Conservation (phyloP, 345 rosid genomes). For the Microcos paniculata region DNA sequence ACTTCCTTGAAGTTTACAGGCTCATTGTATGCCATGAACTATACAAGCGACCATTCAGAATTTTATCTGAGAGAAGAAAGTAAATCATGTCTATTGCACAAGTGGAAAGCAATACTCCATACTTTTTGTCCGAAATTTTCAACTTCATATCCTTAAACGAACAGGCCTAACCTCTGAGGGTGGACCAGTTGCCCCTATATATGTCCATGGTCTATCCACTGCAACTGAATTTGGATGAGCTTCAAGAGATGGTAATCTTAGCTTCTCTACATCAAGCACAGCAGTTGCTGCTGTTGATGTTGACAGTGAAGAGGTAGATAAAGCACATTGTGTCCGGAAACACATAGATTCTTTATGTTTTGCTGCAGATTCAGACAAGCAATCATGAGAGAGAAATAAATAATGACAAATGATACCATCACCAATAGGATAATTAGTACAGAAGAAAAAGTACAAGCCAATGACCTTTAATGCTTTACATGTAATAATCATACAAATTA, state of each 20-base stretch:
- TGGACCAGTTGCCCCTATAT: constrained; percentile 45
- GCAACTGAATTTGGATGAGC: constrained; percentile 46
- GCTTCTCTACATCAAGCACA: constrained; percentile 69
- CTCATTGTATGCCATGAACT: neutral
- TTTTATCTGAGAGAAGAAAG: constrained; percentile 2
- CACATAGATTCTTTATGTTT: constrained; percentile 46
- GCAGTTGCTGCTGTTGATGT: constrained; percentile 35
- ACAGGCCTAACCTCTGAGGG: constrained; percentile 57
- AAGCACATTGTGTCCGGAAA: constrained; percentile 63
- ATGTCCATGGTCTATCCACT: constrained; percentile 62
- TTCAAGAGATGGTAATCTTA: constrained; percentile 73
- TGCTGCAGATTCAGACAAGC: constrained; percentile 47
- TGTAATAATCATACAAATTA: neutral
- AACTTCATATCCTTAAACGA: neutral
- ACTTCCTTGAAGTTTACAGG: neutral
- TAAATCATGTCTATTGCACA: neutral
- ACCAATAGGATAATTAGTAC: constrained; percentile 3
- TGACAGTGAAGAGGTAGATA: constrained; percentile 58
- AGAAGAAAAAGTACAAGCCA: constrained; percentile 9
- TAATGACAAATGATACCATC: neutral
- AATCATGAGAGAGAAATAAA: constrained; percentile 14
- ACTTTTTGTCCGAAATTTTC: neutral
- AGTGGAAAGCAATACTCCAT: neutral
- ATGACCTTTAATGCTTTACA: neutral
- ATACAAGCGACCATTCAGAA: neutral